Evolutionary conservation across 345 rosid genomes (phyloP).

Genomic region (Euphorbia tirucalli): DNA sequence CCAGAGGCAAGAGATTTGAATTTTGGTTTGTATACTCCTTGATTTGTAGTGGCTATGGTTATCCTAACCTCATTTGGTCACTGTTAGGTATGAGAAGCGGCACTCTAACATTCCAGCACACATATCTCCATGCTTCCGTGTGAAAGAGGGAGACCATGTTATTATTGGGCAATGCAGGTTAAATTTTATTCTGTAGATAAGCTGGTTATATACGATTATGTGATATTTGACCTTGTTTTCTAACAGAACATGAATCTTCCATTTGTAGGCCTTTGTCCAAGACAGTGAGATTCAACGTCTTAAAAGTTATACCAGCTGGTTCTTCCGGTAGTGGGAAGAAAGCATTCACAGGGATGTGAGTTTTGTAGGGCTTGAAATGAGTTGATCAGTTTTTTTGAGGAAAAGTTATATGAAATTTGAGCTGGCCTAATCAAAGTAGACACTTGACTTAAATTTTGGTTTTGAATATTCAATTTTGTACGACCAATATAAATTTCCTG

Average conservation of each 20-base stretch:
- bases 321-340: slow-evolving; percentile 70
- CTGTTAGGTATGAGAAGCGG: slow-evolving; percentile 64
- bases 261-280: slow-evolving; percentile 67
- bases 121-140: slow-evolving; percentile 77
- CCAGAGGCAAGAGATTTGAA: slow-evolving; percentile 47
- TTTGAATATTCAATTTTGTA: neutral
- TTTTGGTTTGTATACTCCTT: neutral
- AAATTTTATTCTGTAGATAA: neutral
- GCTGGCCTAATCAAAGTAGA: neutral
- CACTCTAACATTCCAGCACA: slow-evolving; percentile 75
- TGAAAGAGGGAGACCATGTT: slow-evolving; percentile 72
- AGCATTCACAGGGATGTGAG: slow-evolving; percentile 53
- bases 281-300: slow-evolving; percentile 74
- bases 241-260: neutral
- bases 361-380: neutral
- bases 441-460: neutral
- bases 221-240: neutral
- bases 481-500: neutral
- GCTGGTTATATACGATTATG: neutral
- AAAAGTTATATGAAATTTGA: too few species aligned
- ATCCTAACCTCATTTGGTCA: neutral
- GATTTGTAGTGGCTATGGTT: neutral
- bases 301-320: slow-evolving; percentile 82
- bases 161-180: slow-evolving; percentile 79
- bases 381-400: neutral